Conservation (phyloP, 163 green algal species). For the Scenedesmus sp. region DNA sequence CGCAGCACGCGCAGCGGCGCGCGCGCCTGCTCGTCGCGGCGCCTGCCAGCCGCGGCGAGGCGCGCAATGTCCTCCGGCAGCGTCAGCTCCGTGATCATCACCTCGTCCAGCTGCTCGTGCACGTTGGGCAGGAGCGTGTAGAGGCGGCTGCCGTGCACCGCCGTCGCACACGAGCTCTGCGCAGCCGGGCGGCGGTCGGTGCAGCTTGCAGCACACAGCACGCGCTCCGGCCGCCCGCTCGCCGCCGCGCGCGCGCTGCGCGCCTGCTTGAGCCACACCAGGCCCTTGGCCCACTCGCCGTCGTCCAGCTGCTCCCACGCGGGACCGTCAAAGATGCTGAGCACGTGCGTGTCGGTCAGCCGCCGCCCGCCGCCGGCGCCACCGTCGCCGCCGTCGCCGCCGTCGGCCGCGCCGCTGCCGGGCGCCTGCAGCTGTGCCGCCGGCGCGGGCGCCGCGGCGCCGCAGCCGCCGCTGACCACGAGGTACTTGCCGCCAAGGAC, state of each 20-base stretch:
- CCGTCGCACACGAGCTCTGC: constrained; percentile 55
- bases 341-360: constrained; percentile 53
- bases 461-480: no score
- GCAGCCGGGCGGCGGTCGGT: no score
- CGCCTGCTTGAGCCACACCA: constrained; percentile 66
- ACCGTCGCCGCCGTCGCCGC: no score
- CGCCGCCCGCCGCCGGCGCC: constrained; percentile 23
- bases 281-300: constrained; percentile 51
- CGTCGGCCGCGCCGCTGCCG: no score
- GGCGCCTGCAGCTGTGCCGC: no score
- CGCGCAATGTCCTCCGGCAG: constrained; percentile 80
- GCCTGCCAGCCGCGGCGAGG: constrained; percentile 67
- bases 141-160: constrained; percentile 71
- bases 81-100: constrained; percentile 60
- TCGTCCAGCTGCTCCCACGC: constrained; percentile 79
- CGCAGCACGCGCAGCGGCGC: no score
- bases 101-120: constrained; percentile 68
- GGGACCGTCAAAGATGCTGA: constrained; percentile 65
- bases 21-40: constrained; percentile 55
- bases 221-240: neutral
- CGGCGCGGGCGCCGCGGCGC: no score
- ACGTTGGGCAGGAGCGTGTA: constrained; percentile 76
- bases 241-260: neutral
- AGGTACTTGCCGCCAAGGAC: constrained; percentile 67
- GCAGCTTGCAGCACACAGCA: no score